Percentiles rank a stretch among this genome's conserved stretches.
These are phyloP conservation scores for Yarrowia sp. DNA, from an alignment of 805 yeast species.

Conservation along the genomic window DNA sequence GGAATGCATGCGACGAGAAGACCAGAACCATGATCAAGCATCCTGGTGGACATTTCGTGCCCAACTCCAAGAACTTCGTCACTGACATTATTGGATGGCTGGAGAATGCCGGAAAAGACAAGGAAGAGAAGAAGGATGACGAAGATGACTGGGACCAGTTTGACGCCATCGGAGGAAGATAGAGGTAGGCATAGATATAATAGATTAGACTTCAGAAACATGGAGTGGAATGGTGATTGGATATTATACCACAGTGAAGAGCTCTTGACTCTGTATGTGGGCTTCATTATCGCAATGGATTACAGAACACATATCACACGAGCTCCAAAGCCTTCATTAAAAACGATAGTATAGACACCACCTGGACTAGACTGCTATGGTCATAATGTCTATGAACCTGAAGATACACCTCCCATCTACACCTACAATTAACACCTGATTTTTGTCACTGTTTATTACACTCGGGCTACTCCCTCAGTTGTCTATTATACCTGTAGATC, in stretches of 20 bases:
- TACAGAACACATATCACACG: too few relatives aligned
- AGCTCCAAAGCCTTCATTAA: too few relatives aligned
- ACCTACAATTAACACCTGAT: neutral
- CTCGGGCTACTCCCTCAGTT: neutral
- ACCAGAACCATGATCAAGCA: slow-evolving; percentile 66
- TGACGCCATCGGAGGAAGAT: slow-evolving; percentile 48
- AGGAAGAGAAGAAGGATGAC: slow-evolving; percentile 26
- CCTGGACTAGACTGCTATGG: too few relatives aligned
- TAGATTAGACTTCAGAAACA: too few relatives aligned
- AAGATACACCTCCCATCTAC: too few relatives aligned
- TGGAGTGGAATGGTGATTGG: too few relatives aligned
- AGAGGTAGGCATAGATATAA: neutral
- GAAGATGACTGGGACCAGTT: slow-evolving; percentile 52
- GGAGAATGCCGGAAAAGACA: slow-evolving; percentile 14
- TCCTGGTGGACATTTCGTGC: slow-evolving; percentile 98
- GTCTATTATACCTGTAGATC: slow-evolving; percentile 8
- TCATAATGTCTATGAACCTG: too few relatives aligned
- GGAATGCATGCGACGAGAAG: slow-evolving; percentile 56
- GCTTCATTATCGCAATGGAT: too few relatives aligned
- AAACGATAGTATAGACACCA: too few relatives aligned
- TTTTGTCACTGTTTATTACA: neutral
- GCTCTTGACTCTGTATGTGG: too few relatives aligned
- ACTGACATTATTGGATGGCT: slow-evolving; percentile 49
- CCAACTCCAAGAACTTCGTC: slow-evolving; percentile 72
- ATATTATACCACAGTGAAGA: too few relatives aligned